phyloP scores from a whole-genome alignment of 768 basidiomycete genomes.

The Suillus discolor region DNA sequence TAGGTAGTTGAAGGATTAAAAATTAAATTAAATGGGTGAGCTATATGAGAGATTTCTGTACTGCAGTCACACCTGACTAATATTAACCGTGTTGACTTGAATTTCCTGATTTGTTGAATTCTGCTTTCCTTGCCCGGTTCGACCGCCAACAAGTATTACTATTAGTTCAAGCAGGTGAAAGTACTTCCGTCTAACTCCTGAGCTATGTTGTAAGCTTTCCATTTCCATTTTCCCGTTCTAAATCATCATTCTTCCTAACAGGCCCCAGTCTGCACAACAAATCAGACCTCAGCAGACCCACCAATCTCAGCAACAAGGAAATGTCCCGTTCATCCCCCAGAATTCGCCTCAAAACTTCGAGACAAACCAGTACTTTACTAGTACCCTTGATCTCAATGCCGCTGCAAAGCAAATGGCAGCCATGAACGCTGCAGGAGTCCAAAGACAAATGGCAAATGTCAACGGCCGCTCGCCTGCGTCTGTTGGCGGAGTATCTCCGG shows the following conservation, averaged over 20 bases:
- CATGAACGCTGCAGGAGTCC: slow-evolving; percentile 58
- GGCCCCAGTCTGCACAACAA: slow-evolving; percentile 46
- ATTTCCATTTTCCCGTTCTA: not conserved
- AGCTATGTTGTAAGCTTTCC: slow-evolving; percentile 36
- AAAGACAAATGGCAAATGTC: slow-evolving; percentile 54
- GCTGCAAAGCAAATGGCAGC: slow-evolving; percentile 84
- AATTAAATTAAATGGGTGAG: not conserved
- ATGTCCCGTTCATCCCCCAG: slow-evolving; percentile 19
- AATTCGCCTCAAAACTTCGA: slow-evolving; percentile 29
- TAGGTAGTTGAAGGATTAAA: not conserved
- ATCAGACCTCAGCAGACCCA: slow-evolving; percentile 22
- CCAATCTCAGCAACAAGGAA: slow-evolving; percentile 20
- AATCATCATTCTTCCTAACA: slow-evolving; percentile 8
- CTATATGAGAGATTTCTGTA: slow-evolving; percentile 12
- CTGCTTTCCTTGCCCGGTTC: slow-evolving; percentile 4
- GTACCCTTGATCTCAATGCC: slow-evolving; percentile 60
- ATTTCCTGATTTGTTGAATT: slow-evolving; percentile 8
- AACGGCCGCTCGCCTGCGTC: slow-evolving; percentile 48
- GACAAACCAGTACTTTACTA: slow-evolving; percentile 44
- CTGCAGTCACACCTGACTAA: not conserved
- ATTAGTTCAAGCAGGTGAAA: slow-evolving; percentile 8
- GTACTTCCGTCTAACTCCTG: slow-evolving; percentile 15
- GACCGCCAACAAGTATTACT: slow-evolving; percentile 6
- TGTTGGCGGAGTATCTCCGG: slow-evolving; percentile 65
- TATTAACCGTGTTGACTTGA: not conserved